Percentiles rank a stretch among this genome's conserved stretches.
These are phyloP conservation scores for Pestalotiopsis sp. DNA, from an alignment of 2,329 filamentous ascomycete species.

Conservation along the genomic window DNA sequence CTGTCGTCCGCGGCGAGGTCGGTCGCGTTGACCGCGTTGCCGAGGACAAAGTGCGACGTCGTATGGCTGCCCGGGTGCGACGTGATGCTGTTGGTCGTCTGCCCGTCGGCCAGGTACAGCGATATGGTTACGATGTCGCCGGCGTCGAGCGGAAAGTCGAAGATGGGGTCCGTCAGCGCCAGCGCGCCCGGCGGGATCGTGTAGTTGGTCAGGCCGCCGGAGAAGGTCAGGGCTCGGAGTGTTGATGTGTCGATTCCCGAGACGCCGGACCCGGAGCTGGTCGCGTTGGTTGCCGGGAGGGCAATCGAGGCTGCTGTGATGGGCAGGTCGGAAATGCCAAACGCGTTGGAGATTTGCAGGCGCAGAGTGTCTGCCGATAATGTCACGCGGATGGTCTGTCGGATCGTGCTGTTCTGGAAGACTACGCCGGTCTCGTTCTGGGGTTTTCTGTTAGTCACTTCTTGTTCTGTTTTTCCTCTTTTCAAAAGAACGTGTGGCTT, in stretches of 20 bases:
- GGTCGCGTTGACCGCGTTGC: conserved; percentile 48
- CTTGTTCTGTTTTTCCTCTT: not conserved
- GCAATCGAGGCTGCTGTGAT: conserved; percentile 61
- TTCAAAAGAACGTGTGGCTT: too few species aligned
- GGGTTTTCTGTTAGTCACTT: conserved; percentile 9
- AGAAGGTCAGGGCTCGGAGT: conserved; percentile 56
- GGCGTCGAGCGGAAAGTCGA: conserved; percentile 46
- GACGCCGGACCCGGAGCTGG: conserved; percentile 45
- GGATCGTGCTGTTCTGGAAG: conserved; percentile 61
- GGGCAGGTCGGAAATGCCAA: conserved; percentile 58
- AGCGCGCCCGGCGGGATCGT: conserved; percentile 57
- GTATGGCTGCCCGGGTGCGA: conserved; percentile 64
- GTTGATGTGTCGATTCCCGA: conserved; percentile 49
- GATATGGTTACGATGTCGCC: conserved; percentile 55
- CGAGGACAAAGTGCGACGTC: conserved; percentile 54
- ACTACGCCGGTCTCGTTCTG: conserved; percentile 55
- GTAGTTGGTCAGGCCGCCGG: conserved; percentile 43
- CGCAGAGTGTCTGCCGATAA: conserved; percentile 55
- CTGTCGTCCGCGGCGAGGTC: conserved; percentile 36
- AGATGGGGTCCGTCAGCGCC: conserved; percentile 60
- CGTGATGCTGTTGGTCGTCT: conserved; percentile 57
- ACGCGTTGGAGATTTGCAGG: conserved; percentile 63
- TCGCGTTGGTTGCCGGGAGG: conserved; percentile 47
- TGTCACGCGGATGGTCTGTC: conserved; percentile 62
- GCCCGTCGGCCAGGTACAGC: conserved; percentile 60